Conservation (phyloP, 148 eudicot species). For the Chenopodium quinoa region DNA sequence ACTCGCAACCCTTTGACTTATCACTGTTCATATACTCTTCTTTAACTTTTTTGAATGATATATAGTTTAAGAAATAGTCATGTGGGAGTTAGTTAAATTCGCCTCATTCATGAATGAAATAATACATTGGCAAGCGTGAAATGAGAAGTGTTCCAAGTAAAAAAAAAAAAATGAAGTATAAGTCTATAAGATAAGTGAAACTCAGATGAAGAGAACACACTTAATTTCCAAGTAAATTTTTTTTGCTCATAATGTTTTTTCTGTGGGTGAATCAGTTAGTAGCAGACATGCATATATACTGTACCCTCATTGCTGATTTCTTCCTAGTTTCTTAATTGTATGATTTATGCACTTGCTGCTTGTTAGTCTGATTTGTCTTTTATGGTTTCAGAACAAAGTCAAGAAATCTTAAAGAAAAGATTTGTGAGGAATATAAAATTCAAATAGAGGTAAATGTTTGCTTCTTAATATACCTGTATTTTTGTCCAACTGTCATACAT, state of each 20-base stretch:
- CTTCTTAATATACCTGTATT: background rate
- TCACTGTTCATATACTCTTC: too few species aligned
- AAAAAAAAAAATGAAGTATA: too few species aligned
- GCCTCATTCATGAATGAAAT: too few species aligned
- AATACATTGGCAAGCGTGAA: too few species aligned
- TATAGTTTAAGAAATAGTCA: too few species aligned
- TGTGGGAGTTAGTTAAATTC: too few species aligned
- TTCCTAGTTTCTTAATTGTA: background rate
- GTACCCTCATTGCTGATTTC: background rate
- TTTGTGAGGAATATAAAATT: conserved; percentile 51
- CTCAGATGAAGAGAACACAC: too few species aligned
- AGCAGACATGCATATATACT: background rate
- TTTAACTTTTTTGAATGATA: too few species aligned
- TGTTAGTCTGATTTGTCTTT: background rate
- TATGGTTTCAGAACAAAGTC: conserved; percentile 62
- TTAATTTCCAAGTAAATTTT: background rate
- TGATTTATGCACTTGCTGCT: background rate
- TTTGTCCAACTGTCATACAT: background rate
- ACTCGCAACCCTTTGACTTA: too few species aligned
- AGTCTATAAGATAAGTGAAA: too few species aligned
- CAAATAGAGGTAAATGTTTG: conserved; percentile 59
- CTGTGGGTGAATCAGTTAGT: background rate
- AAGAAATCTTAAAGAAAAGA: conserved; percentile 58
- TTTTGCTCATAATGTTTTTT: background rate
- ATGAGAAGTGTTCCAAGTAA: too few species aligned